A percentile compares a stretch with the other conserved stretches of the same genome.
phyloP scores from a whole-genome alignment of 1,284 basidiomycete genomes.

The Singerocomus inundabilis region DNA sequence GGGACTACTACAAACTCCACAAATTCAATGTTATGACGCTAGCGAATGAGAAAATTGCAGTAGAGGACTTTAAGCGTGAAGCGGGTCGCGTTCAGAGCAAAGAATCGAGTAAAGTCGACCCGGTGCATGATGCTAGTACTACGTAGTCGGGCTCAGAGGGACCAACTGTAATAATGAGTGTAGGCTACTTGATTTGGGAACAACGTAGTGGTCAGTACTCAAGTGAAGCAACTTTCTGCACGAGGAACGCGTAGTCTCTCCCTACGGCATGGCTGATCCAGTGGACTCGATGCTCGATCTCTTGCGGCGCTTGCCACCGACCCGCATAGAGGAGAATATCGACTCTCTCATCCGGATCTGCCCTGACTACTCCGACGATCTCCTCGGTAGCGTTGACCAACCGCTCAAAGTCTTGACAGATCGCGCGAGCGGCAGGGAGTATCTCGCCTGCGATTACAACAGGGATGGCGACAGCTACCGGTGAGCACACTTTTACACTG shows the following conservation, averaged over 20 bases:
- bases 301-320: conserved; percentile 92
- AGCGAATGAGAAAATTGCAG: conserved; percentile 36
- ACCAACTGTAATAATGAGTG: not conserved
- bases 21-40: conserved; percentile 78
- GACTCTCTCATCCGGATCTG: conserved; percentile 77
- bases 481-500: conserved; percentile 44
- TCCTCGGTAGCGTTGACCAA: conserved; percentile 94
- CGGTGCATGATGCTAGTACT: not conserved
- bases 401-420: conserved; percentile 85
- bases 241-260: conserved; percentile 5
- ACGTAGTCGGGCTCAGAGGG: not conserved
- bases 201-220: too few relatives aligned
- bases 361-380: conserved; percentile 95
- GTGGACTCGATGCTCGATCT: conserved; percentile 94
- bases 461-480: conserved; percentile 94
- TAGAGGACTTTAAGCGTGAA: conserved; percentile 27
- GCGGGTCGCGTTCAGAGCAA: conserved; percentile 29
- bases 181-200: conserved; percentile 14
- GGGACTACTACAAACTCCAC: conserved; percentile 64
- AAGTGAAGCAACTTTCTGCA: not conserved
- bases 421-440: conserved; percentile 79
- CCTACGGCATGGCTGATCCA: conserved; percentile 60
- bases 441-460: conserved; percentile 97
- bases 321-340: conserved; percentile 88
- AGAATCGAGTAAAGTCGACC: not conserved